Evolutionary conservation across 257 asterid species (phyloP).

Genomic region (Fraxinus anomala): DNA sequence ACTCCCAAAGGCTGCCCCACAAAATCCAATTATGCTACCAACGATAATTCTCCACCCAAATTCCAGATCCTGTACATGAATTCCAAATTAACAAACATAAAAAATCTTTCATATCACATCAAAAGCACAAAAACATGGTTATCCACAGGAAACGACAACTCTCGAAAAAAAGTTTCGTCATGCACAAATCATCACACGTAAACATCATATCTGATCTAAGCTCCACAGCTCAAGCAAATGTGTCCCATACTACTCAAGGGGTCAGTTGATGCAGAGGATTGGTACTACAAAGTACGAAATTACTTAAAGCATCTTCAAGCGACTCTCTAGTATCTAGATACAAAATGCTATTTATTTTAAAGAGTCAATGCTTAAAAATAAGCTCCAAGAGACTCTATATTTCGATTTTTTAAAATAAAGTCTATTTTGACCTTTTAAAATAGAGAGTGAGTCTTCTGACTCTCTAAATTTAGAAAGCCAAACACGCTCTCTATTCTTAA

Average conservation of each 20-base stretch:
- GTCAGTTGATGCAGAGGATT: background rate
- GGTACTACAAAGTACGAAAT: background rate
- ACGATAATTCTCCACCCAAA: slow-evolving; percentile 70
- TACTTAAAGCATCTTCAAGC: background rate
- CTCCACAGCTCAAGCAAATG: background rate
- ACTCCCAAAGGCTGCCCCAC: slow-evolving; percentile 97
- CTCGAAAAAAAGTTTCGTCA: background rate
- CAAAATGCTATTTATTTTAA: too few species aligned
- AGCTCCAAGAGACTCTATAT: too few species aligned
- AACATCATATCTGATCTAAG: background rate
- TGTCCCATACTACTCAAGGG: background rate
- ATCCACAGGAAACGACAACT: background rate
- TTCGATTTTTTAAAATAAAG: too few species aligned
- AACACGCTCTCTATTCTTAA: too few species aligned
- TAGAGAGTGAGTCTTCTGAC: too few species aligned
- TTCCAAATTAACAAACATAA: background rate
- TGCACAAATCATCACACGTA: background rate
- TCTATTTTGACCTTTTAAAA: too few species aligned
- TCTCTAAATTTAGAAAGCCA: too few species aligned
- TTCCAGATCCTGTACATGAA: slow-evolving; percentile 61
- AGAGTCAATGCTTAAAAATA: too few species aligned
- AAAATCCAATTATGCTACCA: slow-evolving; percentile 85
- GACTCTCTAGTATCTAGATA: too few species aligned
- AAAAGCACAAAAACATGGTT: background rate
- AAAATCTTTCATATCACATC: background rate